Evolutionary conservation across 169 alveolate species (phyloP).

Genomic region (Cryptosporidium ryanae): DNA sequence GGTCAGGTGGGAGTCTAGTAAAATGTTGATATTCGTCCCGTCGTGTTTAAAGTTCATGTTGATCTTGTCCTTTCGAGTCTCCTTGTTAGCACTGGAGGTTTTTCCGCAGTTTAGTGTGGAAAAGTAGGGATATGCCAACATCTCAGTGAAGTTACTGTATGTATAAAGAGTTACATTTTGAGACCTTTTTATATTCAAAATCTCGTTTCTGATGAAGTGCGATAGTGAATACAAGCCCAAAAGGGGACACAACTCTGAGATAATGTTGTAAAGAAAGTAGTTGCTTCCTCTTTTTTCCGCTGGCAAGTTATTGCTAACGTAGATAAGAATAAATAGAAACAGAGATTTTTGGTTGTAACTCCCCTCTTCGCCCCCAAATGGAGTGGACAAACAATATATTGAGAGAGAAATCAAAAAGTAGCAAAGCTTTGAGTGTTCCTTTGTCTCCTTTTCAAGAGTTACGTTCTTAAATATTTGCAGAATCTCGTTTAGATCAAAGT

Average conservation of each 20-base stretch:
- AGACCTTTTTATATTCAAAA: slow-evolving; percentile 47
- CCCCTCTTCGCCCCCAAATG: slow-evolving; percentile 4
- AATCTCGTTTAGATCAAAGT: too few relatives aligned
- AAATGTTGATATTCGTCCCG: background rate
- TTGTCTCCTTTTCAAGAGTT: background rate
- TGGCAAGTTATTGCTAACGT: slow-evolving; percentile 10
- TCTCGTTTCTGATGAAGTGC: slow-evolving; percentile 27
- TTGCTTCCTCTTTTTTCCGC: background rate
- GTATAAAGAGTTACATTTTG: slow-evolving; percentile 52
- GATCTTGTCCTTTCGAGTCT: background rate
- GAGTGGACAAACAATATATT: slow-evolving; percentile 46
- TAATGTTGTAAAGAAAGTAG: slow-evolving; percentile 9
- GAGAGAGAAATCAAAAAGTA: slow-evolving; percentile 40
- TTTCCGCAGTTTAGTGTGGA: background rate
- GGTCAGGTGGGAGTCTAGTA: slow-evolving; percentile 12
- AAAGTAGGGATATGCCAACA: slow-evolving; percentile 58
- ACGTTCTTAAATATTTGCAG: too few relatives aligned
- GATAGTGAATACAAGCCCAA: slow-evolving; percentile 41
- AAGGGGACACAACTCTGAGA: slow-evolving; percentile 53
- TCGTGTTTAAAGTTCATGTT: background rate
- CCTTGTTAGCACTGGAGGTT: background rate
- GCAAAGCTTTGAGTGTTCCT: background rate
- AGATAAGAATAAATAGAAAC: slow-evolving; percentile 11
- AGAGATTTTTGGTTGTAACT: background rate
- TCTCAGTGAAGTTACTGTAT: slow-evolving; percentile 39